Percentiles rank a stretch among this genome's conserved stretches.
Evolutionary conservation across 352 stramenopile species (phyloP).

Genomic region (Phytophthora uliginosa): DNA sequence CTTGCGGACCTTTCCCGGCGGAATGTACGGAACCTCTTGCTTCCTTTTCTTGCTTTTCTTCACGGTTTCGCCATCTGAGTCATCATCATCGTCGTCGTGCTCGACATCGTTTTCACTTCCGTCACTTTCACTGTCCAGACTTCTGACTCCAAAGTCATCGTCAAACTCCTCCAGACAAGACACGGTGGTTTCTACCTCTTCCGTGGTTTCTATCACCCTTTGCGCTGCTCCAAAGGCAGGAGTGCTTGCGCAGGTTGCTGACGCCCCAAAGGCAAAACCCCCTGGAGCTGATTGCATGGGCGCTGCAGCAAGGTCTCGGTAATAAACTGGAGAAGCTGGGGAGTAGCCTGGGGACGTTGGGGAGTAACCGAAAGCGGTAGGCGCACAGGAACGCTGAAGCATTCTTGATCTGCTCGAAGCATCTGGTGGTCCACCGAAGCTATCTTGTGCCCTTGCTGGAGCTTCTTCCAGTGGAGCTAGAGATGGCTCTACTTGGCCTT

Average conservation of each 20-base stretch:
- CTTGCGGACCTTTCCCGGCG: conserved; percentile 55
- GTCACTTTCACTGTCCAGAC: conserved; percentile 34
- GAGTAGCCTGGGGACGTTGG: neutral
- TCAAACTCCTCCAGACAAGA: neutral
- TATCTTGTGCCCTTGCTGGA: neutral
- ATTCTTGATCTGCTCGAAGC: neutral
- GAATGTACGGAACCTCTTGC: conserved; percentile 44
- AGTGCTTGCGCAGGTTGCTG: neutral
- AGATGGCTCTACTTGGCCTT: conserved; percentile 33
- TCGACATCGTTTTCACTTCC: conserved; percentile 21
- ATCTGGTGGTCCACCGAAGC: conserved; percentile 2
- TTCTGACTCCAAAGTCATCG: conserved; percentile 32
- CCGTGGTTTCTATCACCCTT: neutral
- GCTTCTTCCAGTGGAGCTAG: neutral
- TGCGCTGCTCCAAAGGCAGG: neutral
- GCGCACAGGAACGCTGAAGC: neutral
- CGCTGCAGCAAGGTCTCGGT: conserved; percentile 1
- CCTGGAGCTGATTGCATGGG: neutral
- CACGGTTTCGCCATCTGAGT: conserved; percentile 5
- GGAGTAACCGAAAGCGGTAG: neutral
- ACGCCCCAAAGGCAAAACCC: neutral
- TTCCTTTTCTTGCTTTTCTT: conserved; percentile 28
- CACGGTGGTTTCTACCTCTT: neutral
- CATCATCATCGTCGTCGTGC: conserved; percentile 12
- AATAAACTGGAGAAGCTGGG: neutral